phyloP scores from a whole-genome alignment of 2,329 filamentous ascomycete species.

The Geosmithia morbida region DNA sequence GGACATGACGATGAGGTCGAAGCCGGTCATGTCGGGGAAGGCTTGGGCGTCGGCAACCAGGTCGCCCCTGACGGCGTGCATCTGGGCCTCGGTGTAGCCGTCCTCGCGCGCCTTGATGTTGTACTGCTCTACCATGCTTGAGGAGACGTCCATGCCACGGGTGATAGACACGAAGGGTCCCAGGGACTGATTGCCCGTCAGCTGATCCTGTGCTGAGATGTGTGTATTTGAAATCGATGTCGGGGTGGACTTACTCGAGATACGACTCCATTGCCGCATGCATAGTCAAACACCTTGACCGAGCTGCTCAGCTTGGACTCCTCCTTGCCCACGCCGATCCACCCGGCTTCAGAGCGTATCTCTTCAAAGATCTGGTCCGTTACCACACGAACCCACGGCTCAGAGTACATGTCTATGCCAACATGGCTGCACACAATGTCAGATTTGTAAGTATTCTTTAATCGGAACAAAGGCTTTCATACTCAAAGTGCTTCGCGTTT shows the following conservation, averaged over 20 bases:
- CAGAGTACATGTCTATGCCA: not conserved
- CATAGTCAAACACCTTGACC: conserved; percentile 15
- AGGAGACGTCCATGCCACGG: conserved; percentile 19
- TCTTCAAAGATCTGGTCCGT: not conserved
- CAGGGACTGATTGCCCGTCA: conserved; percentile 16
- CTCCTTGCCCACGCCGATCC: not conserved
- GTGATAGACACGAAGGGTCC: conserved; percentile 12
- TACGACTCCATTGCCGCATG: conserved; percentile 14
- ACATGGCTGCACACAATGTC: not conserved
- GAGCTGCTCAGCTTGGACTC: not conserved
- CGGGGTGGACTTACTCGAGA: conserved; percentile 15
- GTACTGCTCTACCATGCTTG: conserved; percentile 15
- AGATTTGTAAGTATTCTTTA: too few relatives aligned
- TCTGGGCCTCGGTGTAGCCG: conserved; percentile 9
- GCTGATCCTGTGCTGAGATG: not conserved
- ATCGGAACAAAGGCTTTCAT: not conserved
- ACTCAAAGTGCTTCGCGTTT: not conserved
- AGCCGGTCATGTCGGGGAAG: conserved; percentile 5
- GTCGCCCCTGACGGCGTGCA: conserved; percentile 15
- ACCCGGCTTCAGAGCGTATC: not conserved
- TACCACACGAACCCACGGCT: not conserved
- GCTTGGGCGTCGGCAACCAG: conserved; percentile 9
- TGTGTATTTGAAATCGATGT: not conserved
- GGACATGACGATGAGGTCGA: conserved; percentile 17
- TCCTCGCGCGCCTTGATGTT: conserved; percentile 12